These are phyloP conservation scores for Aquanectria penicillioides DNA, from an alignment of 2,329 filamentous ascomycete species.

Conservation along the genomic window DNA sequence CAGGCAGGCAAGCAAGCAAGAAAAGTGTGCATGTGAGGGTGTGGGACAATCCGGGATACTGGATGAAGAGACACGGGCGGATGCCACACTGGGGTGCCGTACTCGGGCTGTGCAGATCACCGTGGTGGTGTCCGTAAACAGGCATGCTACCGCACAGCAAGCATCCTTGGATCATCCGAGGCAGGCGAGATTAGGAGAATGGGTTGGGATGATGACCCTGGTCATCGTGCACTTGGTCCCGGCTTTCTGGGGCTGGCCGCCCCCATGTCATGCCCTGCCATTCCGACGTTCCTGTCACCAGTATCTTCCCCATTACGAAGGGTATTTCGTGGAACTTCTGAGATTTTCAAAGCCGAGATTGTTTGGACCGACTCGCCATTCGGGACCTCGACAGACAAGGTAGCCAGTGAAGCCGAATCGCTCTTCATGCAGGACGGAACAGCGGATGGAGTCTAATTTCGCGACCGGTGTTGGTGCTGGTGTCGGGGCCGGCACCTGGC, in stretches of 20 bases:
- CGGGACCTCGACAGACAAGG: not conserved
- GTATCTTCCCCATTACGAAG: too few relatives aligned
- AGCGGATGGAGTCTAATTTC: too few relatives aligned
- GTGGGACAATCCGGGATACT: constrained; percentile 28
- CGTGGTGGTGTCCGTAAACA: constrained; percentile 11
- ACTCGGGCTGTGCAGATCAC: not conserved
- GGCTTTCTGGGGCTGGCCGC: constrained; percentile 28
- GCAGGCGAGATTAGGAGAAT: not conserved
- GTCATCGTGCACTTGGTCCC: constrained; percentile 27
- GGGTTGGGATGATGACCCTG: constrained; percentile 15
- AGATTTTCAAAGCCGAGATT: too few relatives aligned
- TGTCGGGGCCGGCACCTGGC: not conserved
- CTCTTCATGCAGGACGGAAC: not conserved
- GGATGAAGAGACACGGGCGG: constrained; percentile 15
- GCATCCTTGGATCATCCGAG: constrained; percentile 18
- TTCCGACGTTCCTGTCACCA: too few relatives aligned
- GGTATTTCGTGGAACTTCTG: too few relatives aligned
- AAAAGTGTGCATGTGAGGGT: constrained; percentile 25
- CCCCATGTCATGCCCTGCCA: constrained; percentile 18
- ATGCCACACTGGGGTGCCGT: not conserved
- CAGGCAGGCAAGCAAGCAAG: constrained; percentile 23
- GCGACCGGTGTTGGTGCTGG: not conserved
- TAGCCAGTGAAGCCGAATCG: not conserved
- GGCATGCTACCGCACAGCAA: constrained; percentile 26
- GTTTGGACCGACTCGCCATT: constrained; percentile 2